These are phyloP conservation scores for Escovopsis sp. DNA, from an alignment of 2,329 filamentous ascomycete species.

Conservation along the genomic window DNA sequence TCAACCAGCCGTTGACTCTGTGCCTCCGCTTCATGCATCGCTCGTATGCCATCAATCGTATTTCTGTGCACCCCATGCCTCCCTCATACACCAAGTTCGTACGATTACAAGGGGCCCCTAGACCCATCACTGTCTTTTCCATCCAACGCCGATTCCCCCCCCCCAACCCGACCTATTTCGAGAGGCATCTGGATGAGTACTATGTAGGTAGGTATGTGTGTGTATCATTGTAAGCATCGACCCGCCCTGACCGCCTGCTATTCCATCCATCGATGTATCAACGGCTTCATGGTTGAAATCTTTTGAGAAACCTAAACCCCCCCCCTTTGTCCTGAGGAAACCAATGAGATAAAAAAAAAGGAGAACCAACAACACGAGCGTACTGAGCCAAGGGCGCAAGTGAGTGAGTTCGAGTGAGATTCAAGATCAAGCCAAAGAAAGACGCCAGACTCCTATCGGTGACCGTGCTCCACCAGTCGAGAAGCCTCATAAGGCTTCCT, in stretches of 20 bases:
- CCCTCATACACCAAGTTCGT: too few relatives aligned
- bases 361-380: background rate
- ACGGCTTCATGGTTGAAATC: too few relatives aligned
- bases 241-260: background rate
- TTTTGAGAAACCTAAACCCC: too few relatives aligned
- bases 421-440: background rate
- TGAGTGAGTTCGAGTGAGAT: too few relatives aligned
- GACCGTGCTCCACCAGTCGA: background rate
- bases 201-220: background rate
- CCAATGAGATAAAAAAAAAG: background rate
- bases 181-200: background rate
- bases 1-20: too few relatives aligned
- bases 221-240: background rate
- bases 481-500: conserved; percentile 12
- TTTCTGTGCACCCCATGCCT: too few relatives aligned
- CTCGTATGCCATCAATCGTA: too few relatives aligned
- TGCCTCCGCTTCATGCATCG: too few relatives aligned
- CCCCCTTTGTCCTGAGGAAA: background rate
- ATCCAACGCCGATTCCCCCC: conserved; percentile 2
- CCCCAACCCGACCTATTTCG: background rate
- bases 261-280: background rate
- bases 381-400: background rate
- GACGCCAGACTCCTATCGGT: background rate
- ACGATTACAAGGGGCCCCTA: too few relatives aligned
- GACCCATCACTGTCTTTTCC: background rate